These are phyloP conservation scores for Camellia sinensis DNA, from an alignment of 148 eudicot species.

Conservation along the genomic window DNA sequence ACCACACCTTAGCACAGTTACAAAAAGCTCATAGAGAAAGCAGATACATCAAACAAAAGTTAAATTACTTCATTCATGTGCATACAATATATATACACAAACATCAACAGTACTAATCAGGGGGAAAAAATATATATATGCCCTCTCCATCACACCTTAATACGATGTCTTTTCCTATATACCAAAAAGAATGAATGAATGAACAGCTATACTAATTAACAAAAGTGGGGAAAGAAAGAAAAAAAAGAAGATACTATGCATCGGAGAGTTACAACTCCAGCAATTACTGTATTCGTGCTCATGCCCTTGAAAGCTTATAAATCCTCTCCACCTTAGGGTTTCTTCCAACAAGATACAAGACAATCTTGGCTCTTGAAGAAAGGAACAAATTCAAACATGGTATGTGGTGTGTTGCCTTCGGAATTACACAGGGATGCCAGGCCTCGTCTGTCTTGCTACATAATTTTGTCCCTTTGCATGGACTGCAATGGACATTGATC, in stretches of 20 bases:
- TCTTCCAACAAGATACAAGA: no score
- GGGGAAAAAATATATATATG: background rate
- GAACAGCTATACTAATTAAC: slow-evolving; percentile 12
- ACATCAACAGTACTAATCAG: background rate
- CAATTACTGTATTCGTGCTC: background rate
- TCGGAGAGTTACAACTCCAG: background rate
- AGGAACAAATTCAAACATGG: background rate
- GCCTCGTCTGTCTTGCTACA: slow-evolving; percentile 28
- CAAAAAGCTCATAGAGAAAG: background rate
- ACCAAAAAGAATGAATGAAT: slow-evolving; percentile 26
- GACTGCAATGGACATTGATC: slow-evolving; percentile 48
- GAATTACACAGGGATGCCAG: slow-evolving; percentile 16
- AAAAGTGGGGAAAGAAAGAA: background rate
- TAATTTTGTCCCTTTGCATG: slow-evolving; percentile 42
- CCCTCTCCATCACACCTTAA: background rate
- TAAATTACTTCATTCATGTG: background rate
- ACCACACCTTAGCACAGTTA: background rate
- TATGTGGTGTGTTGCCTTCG: background rate
- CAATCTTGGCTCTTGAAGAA: background rate
- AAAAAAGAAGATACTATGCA: background rate
- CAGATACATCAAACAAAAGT: slow-evolving; percentile 1
- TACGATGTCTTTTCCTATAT: background rate
- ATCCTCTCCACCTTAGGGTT: no score
- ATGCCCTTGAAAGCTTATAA: slow-evolving; percentile 3
- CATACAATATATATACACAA: slow-evolving; percentile 10